phyloP scores from a whole-genome alignment of 139 green algal genomes.

The Volvox africanus region DNA sequence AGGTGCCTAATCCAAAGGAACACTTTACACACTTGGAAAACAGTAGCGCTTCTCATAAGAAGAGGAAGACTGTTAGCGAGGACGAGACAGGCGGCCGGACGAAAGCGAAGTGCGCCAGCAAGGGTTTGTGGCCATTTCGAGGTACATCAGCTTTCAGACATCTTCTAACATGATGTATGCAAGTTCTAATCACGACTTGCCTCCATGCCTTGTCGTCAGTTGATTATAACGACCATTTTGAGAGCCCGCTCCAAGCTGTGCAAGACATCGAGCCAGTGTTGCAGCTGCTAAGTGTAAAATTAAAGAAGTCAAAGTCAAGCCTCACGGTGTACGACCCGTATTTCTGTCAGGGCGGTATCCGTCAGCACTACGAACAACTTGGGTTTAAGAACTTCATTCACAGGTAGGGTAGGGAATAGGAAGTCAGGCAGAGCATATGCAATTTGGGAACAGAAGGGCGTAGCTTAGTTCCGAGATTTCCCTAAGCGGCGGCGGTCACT shows the following conservation, averaged over 20 bases:
- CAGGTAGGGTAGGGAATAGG: not conserved
- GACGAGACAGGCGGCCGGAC: not conserved
- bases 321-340: conserved; percentile 33
- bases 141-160: not conserved
- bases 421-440: not conserved
- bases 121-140: conserved; percentile 7
- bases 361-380: conserved; percentile 36
- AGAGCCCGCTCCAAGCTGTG: not conserved
- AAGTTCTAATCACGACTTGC: not conserved
- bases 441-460: not conserved
- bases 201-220: not conserved
- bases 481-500: no score
- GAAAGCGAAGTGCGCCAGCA: not conserved
- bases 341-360: conserved; percentile 46
- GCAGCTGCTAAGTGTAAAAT: not conserved
- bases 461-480: no score
- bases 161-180: not conserved
- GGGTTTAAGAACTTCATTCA: conserved; percentile 47
- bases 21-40: not conserved
- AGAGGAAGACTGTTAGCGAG: not conserved
- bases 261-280: conserved; percentile 26
- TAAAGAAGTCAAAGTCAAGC: not conserved
- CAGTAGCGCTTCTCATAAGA: not conserved
- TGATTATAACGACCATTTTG: conserved; percentile 56
- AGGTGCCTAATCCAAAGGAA: not conserved